phyloP scores from a whole-genome alignment of 140 eudicot species.

The Senecio squalidus region DNA sequence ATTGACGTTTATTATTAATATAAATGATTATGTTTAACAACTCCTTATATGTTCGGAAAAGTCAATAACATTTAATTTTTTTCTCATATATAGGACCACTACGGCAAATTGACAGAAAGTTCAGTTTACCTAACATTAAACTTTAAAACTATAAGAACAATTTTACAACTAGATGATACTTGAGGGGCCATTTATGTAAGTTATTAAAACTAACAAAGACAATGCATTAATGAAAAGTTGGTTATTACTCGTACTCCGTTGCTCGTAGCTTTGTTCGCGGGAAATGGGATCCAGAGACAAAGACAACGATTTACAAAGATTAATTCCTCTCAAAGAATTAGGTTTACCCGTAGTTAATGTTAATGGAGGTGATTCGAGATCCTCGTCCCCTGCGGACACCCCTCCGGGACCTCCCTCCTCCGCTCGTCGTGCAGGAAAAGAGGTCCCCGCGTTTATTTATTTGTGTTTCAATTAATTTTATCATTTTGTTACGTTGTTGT shows the following conservation, averaged over 20 bases:
- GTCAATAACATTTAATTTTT: too few species aligned
- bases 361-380: constrained; percentile 37
- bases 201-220: neutral
- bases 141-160: neutral
- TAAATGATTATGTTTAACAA: too few species aligned
- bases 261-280: constrained; percentile 21
- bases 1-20: too few species aligned
- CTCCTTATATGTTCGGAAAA: too few species aligned
- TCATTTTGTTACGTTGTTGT: neutral
- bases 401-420: constrained; percentile 33
- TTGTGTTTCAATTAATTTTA: neutral
- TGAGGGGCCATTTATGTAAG: constrained; percentile 7
- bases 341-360: constrained; percentile 20
- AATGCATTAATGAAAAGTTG: constrained; percentile 9
- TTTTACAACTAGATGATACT: neutral
- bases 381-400: constrained; percentile 41
- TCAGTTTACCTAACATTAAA: too few species aligned
- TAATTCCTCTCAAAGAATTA: constrained; percentile 41
- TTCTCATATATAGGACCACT: too few species aligned
- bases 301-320: constrained; percentile 47
- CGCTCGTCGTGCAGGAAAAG: constrained; percentile 51
- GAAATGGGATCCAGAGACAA: constrained; percentile 43
- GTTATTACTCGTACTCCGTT: constrained; percentile 12
- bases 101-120: too few species aligned
- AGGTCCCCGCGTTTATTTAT: constrained; percentile 27